phyloP scores from a whole-genome alignment of 176 grass and related monocot genomes.

The Pharus latifolius region DNA sequence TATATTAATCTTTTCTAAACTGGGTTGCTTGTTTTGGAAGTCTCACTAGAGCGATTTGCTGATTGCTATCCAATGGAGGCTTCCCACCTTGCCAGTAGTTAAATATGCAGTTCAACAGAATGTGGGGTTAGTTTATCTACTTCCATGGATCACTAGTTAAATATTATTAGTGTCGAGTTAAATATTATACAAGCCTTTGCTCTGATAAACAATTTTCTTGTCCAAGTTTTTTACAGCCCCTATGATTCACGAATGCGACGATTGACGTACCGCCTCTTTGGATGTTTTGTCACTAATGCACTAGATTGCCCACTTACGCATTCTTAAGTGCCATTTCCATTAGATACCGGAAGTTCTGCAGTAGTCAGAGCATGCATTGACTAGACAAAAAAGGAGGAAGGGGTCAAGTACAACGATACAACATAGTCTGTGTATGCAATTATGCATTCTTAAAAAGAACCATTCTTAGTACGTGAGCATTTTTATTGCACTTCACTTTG shows the following conservation, averaged over 20 bases:
- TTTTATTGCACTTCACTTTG: background rate
- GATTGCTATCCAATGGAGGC: too few species aligned
- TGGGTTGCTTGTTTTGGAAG: background rate
- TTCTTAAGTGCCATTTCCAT: background rate
- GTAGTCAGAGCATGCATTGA: background rate
- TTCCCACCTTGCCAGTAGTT: too few species aligned
- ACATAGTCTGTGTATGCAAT: background rate
- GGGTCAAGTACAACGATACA: background rate
- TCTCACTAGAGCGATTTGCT: background rate
- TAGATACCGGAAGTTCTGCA: background rate
- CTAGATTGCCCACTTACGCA: too few species aligned
- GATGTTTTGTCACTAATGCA: too few species aligned
- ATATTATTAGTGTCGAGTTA: background rate
- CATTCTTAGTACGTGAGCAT: background rate
- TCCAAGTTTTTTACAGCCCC: background rate
- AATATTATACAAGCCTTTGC: background rate
- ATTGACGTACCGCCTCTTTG: too few species aligned
- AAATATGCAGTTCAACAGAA: constrained; percentile 13
- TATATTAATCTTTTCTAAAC: background rate
- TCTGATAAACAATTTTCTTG: background rate
- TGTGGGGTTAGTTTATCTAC: background rate
- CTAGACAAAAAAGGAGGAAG: background rate
- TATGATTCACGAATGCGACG: too few species aligned
- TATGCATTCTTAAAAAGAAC: background rate
- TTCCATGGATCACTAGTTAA: background rate